These are phyloP conservation scores for Linderina pennispora DNA, from an alignment of 192 early-diverging fungal genomes.

Conservation along the genomic window DNA sequence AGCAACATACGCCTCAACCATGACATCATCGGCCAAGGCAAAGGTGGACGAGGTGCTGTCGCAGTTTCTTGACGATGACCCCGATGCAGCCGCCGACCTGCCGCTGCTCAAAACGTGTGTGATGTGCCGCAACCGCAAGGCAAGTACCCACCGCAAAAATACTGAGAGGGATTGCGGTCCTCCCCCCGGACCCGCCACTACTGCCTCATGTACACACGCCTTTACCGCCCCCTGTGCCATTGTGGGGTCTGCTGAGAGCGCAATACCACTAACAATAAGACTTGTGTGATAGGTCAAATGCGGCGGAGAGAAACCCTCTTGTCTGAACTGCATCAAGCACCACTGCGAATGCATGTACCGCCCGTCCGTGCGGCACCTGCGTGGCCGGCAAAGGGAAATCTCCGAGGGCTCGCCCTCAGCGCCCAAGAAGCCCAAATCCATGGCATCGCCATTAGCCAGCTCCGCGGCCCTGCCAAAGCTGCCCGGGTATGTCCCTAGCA, in stretches of 20 bases:
- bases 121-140: constrained; percentile 41
- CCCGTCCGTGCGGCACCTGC: constrained; percentile 35
- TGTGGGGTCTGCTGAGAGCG: too few species aligned
- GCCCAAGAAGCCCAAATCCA: neutral
- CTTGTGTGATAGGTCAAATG: constrained; percentile 42
- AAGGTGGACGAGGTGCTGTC: constrained; percentile 9
- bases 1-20: too few species aligned
- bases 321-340: constrained; percentile 40
- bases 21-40: constrained; percentile 26
- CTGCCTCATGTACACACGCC: too few species aligned
- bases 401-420: too few species aligned
- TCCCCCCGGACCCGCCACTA: neutral
- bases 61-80: too few species aligned
- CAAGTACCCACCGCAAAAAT: too few species aligned
- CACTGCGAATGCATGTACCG: constrained; percentile 26
- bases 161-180: too few species aligned
- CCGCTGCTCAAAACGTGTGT: constrained; percentile 45
- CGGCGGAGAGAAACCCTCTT: constrained; percentile 41
- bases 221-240: too few species aligned
- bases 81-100: constrained; percentile 2
- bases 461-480: too few species aligned
- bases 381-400: constrained; percentile 2
- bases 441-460: neutral
- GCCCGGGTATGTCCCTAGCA: too few species aligned
- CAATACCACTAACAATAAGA: too few species aligned